phyloP scores from a whole-genome alignment of 768 basidiomycete species.

The Tulasnella calospora region DNA sequence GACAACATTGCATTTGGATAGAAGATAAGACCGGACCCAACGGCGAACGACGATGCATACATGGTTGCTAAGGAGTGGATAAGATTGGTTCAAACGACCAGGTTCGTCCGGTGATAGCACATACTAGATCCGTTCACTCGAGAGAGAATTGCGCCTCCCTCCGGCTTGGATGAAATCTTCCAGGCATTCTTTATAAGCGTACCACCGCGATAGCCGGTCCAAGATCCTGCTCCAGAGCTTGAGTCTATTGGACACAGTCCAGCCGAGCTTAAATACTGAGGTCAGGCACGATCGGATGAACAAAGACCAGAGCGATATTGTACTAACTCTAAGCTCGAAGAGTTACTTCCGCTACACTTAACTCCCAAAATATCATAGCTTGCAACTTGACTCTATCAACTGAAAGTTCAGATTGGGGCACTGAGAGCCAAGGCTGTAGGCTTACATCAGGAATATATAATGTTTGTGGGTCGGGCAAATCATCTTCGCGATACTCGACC shows the following conservation, averaged over 20 bases:
- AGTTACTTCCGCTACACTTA: background rate
- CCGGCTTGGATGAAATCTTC: background rate
- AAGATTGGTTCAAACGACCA: background rate
- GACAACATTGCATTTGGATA: background rate
- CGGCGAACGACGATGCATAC: background rate
- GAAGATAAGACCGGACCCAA: background rate
- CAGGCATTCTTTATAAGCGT: background rate
- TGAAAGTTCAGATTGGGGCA: background rate
- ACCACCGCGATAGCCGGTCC: background rate
- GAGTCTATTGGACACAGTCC: background rate
- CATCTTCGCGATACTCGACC: background rate
- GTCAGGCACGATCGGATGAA: too few relatives aligned
- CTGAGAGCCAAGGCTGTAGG: background rate
- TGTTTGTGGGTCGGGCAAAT: background rate
- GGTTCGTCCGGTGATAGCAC: background rate
- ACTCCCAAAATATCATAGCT: background rate
- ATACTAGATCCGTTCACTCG: background rate
- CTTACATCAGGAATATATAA: background rate
- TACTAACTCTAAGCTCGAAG: background rate
- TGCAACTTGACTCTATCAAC: background rate
- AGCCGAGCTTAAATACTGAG: background rate
- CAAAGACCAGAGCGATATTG: too few relatives aligned
- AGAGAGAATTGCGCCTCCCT: background rate
- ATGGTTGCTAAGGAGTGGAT: background rate
- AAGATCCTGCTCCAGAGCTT: background rate